Conservation (phyloP, 768 basidiomycete genomes). For the Leccinum disarticulatum region DNA sequence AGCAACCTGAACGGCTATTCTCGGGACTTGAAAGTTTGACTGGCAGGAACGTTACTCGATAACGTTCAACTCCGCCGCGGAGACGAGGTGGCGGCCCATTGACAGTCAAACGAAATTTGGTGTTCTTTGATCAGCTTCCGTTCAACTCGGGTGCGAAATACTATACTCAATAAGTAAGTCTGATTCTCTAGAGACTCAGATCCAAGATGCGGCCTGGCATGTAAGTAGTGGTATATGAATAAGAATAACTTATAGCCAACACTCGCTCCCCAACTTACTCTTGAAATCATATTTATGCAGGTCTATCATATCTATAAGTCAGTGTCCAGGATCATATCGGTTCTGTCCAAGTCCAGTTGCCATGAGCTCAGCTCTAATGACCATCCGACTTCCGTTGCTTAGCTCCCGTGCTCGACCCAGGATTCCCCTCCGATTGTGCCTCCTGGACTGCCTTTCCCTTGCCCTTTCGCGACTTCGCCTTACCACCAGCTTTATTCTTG, state of each 20-base stretch:
- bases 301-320: neutral
- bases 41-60: no score
- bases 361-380: neutral
- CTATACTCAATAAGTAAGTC: no score
- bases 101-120: no score
- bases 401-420: neutral
- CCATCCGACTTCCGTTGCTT: constrained; percentile 4
- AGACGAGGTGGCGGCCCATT: no score
- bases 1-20: no score
- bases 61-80: no score
- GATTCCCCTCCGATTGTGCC: neutral
- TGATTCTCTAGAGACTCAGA: no score
- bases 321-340: neutral
- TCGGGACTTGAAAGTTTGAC: no score
- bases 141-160: neutral
- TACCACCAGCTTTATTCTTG: constrained; percentile 7
- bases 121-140: no score
- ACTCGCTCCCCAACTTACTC: constrained; percentile 1
- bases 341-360: no score
- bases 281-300: neutral
- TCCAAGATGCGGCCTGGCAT: no score
- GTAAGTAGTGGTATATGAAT: no score
- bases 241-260: neutral
- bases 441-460: constrained; percentile 11
- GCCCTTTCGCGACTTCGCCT: constrained; percentile 8